Percentiles rank a stretch among this genome's conserved stretches.
Conservation (phyloP, 495 filamentous ascomycete genomes). For the Elasticomyces elasticus region DNA sequence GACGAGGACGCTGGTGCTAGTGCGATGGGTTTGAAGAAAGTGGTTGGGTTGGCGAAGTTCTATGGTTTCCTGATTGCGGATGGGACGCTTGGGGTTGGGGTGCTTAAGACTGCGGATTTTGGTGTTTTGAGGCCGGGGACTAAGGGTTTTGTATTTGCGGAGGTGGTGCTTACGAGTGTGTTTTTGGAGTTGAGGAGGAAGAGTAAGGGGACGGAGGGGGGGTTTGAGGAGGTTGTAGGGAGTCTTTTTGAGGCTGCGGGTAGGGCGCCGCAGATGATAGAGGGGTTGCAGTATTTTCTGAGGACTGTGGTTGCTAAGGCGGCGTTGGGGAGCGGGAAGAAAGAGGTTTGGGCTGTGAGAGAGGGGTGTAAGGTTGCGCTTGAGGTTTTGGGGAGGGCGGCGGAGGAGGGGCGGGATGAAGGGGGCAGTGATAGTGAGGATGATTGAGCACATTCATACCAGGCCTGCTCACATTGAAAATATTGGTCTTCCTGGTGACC, state of each 20-base stretch:
- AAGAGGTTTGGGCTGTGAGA: constrained; percentile 51
- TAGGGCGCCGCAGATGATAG: constrained; percentile 52
- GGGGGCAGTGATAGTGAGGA: background rate
- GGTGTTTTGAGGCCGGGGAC: background rate
- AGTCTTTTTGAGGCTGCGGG: constrained; percentile 54
- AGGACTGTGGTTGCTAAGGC: constrained; percentile 62
- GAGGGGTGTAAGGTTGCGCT: constrained; percentile 49
- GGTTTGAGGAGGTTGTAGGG: constrained; percentile 46
- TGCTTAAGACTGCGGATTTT: constrained; percentile 45
- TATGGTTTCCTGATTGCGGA: constrained; percentile 66
- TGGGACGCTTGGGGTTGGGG: constrained; percentile 43
- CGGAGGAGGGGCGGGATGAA: background rate
- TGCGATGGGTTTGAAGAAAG: constrained; percentile 33
- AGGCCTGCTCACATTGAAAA: too few species aligned
- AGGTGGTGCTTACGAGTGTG: constrained; percentile 8
- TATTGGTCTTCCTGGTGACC: too few species aligned
- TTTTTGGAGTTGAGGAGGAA: constrained; percentile 16
- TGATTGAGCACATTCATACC: background rate
- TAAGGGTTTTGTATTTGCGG: constrained; percentile 6
- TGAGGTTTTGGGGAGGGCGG: constrained; percentile 3
- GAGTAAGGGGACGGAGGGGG: constrained; percentile 25
- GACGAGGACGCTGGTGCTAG: constrained; percentile 28
- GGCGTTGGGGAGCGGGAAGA: constrained; percentile 53
- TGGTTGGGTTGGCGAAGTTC: constrained; percentile 60
- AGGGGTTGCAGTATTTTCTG: constrained; percentile 68